A percentile compares a stretch with the other conserved stretches of the same genome.
These are phyloP conservation scores for Pleurotus tuber-regium DNA, from an alignment of 768 basidiomycete genomes.

Conservation along the genomic window DNA sequence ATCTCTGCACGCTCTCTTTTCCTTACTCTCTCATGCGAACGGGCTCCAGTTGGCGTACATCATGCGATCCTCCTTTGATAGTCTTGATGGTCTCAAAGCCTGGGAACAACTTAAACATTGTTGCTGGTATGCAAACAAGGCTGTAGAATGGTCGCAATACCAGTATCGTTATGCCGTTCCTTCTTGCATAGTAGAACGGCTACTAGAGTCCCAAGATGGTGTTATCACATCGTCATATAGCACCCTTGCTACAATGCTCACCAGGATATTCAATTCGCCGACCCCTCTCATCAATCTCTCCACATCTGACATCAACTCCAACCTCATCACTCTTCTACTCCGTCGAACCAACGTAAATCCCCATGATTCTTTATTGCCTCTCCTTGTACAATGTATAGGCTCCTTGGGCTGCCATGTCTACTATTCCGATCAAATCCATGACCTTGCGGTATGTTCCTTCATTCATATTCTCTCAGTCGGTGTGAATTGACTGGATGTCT, in stretches of 20 bases:
- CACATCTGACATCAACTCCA: slow-evolving; percentile 84
- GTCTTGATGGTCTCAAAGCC: slow-evolving; percentile 54
- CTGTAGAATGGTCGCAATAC: slow-evolving; percentile 87
- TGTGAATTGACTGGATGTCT: neutral
- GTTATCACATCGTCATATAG: slow-evolving; percentile 45
- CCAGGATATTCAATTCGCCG: slow-evolving; percentile 77
- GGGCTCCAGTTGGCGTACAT: slow-evolving; percentile 70
- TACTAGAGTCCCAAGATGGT: slow-evolving; percentile 61
- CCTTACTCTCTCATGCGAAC: slow-evolving; percentile 73
- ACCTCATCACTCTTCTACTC: slow-evolving; percentile 69
- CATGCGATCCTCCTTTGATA: slow-evolving; percentile 71
- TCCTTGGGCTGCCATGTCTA: slow-evolving; percentile 90
- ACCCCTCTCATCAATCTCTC: slow-evolving; percentile 87
- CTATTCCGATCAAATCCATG: slow-evolving; percentile 95
- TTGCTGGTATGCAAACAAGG: slow-evolving; percentile 76
- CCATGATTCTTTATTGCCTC: slow-evolving; percentile 62
- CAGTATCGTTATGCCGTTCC: slow-evolving; percentile 93
- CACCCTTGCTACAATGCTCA: slow-evolving; percentile 75
- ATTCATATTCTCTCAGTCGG: neutral
- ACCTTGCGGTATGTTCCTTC: slow-evolving; percentile 57
- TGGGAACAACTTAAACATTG: slow-evolving; percentile 75
- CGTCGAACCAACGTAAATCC: slow-evolving; percentile 63
- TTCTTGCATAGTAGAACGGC: slow-evolving; percentile 76
- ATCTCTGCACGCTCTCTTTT: slow-evolving; percentile 66
- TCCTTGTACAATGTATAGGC: slow-evolving; percentile 72